Evolutionary conservation across 208 protist genomes (phyloP).

Genomic region (Balamuthia mandrillaris): DNA sequence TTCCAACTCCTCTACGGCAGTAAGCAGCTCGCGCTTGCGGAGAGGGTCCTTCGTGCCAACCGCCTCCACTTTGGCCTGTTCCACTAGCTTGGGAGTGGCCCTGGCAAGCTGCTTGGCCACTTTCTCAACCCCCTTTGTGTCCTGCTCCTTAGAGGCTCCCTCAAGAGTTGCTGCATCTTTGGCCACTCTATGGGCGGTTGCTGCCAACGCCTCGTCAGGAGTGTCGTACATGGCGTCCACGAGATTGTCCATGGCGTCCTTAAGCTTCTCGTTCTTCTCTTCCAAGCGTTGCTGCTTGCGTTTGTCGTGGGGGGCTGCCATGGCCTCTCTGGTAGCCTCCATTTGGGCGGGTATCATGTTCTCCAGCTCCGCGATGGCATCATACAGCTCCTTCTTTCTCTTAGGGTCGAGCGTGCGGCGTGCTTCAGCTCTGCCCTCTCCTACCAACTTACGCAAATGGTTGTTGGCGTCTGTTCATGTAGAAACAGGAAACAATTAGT

Average conservation of each 20-base stretch:
- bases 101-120: constrained; percentile 25
- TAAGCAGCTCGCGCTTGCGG: not conserved
- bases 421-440: not conserved
- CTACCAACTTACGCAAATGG: constrained; percentile 5
- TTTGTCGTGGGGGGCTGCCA: too few relatives aligned
- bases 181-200: not conserved
- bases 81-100: not conserved
- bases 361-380: constrained; percentile 2
- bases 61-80: not conserved
- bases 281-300: not conserved
- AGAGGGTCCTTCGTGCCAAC: not conserved
- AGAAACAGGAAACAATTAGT: too few relatives aligned
- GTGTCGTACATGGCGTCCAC: not conserved
- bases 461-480: too few relatives aligned
- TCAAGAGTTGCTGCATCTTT: not conserved
- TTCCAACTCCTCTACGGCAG: constrained; percentile 4
- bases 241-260: not conserved
- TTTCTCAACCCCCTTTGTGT: not conserved
- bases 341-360: constrained; percentile 9
- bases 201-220: not conserved
- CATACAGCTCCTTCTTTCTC: not conserved
- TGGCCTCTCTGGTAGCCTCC: not conserved
- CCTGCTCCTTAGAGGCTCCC: not conserved
- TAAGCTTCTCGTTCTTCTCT: not conserved
- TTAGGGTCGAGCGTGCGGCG: not conserved